Conservation (phyloP, 805 yeast species). For the Komagataella pseudopastoris region DNA sequence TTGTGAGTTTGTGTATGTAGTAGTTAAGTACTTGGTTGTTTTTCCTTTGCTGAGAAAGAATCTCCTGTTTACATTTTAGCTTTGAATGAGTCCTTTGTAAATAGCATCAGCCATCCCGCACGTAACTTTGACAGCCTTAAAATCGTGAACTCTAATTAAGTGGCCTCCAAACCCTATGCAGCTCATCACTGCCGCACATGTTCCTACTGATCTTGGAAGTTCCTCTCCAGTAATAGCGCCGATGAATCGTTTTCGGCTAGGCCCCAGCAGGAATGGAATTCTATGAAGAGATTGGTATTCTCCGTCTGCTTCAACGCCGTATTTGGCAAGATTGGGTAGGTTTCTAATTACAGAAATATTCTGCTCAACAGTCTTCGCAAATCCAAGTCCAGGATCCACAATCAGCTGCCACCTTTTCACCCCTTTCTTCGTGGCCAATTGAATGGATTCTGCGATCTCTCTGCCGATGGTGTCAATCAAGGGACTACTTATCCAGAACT, state of each 20-base stretch:
- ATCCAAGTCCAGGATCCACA: slow-evolving; percentile 92
- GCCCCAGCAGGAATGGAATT: slow-evolving; percentile 67
- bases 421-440: slow-evolving; percentile 45
- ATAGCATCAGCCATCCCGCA: slow-evolving; percentile 2
- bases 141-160: slow-evolving; percentile 84
- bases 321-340: slow-evolving; percentile 30
- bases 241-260: slow-evolving; percentile 80
- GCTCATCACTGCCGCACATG: slow-evolving; percentile 63
- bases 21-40: background rate
- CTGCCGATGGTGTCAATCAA: slow-evolving; percentile 45
- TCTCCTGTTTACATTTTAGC: background rate
- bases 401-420: slow-evolving; percentile 83
- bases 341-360: slow-evolving; percentile 53
- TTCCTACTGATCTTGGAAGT: slow-evolving; percentile 57
- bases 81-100: slow-evolving; percentile 1
- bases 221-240: slow-evolving; percentile 55
- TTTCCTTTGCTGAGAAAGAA: background rate
- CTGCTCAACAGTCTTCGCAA: slow-evolving; percentile 72
- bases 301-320: slow-evolving; percentile 17
- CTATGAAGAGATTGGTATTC: slow-evolving; percentile 30
- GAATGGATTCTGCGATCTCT: slow-evolving; percentile 48
- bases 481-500: slow-evolving; percentile 12
- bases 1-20: background rate
- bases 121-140: slow-evolving; percentile 18
- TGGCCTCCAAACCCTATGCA: slow-evolving; percentile 65